These are phyloP conservation scores for Mycena capillaripes DNA, from an alignment of 768 basidiomycete genomes.

Conservation along the genomic window DNA sequence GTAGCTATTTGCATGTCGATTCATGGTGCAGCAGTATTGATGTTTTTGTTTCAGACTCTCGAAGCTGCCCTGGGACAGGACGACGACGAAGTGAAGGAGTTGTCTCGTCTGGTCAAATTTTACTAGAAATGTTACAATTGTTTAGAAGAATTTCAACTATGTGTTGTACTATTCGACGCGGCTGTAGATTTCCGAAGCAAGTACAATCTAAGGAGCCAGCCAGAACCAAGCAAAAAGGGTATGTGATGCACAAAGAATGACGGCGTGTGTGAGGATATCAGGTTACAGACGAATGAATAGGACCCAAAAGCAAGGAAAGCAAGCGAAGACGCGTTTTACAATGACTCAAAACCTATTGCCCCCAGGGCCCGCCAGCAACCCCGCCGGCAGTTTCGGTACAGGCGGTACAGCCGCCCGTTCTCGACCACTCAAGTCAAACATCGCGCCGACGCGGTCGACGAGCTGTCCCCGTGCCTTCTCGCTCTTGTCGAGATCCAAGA, in stretches of 20 bases:
- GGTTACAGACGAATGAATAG: not conserved
- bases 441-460: constrained; percentile 64
- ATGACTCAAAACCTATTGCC: constrained; percentile 46
- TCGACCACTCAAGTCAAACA: constrained; percentile 59
- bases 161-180: no score
- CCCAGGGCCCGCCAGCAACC: constrained; percentile 34
- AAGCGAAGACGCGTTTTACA: not conserved
- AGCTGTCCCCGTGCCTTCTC: constrained; percentile 63
- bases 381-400: constrained; percentile 57
- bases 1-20: constrained; percentile 39
- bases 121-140: no score
- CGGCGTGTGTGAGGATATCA: constrained; percentile 3
- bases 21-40: not conserved
- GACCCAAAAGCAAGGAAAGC: not conserved
- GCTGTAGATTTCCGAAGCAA: no score
- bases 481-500: constrained; percentile 68
- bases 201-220: constrained; percentile 5
- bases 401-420: constrained; percentile 54
- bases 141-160: no score
- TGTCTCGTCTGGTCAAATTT: constrained; percentile 42
- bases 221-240: not conserved
- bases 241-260: constrained; percentile 14
- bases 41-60: constrained; percentile 37
- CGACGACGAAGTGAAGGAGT: constrained; percentile 14
- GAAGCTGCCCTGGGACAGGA: constrained; percentile 32